Conservation (phyloP, 2,329 filamentous ascomycete species). For the Fusarium sp. region DNA sequence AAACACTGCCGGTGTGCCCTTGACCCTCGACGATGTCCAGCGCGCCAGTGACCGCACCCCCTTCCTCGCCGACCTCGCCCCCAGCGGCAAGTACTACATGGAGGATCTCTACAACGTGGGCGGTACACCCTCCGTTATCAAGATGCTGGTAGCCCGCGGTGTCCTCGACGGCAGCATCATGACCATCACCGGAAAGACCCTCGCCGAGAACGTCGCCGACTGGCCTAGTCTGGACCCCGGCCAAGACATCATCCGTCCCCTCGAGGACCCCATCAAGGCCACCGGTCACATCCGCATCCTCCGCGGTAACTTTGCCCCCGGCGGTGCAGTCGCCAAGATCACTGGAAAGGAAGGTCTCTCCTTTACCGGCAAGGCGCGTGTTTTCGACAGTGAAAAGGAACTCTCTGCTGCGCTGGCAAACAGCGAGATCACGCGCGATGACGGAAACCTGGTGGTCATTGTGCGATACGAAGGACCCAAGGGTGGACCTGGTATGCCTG, state of each 20-base stretch:
- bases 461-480: constrained; percentile 95
- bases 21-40: constrained; percentile 86
- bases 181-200: constrained; percentile 85
- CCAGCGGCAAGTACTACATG: constrained; percentile 86
- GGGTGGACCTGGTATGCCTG: constrained; percentile 95
- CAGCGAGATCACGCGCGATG: constrained; percentile 61
- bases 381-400: constrained; percentile 87
- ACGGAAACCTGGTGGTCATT: constrained; percentile 86
- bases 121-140: constrained; percentile 86
- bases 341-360: constrained; percentile 91
- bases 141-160: constrained; percentile 80
- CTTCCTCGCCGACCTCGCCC: constrained; percentile 86
- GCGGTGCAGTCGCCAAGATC: constrained; percentile 93
- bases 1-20: constrained; percentile 79
- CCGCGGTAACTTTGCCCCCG: constrained; percentile 86
- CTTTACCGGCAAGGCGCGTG: constrained; percentile 83
- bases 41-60: constrained; percentile 84
- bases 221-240: constrained; percentile 82
- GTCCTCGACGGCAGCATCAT: constrained; percentile 81
- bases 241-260: constrained; percentile 87
- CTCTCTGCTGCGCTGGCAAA: constrained; percentile 82
- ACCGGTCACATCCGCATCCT: constrained; percentile 92
- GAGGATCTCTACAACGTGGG: constrained; percentile 88
- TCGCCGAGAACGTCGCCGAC: constrained; percentile 81
- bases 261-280: constrained; percentile 78